phyloP scores from a whole-genome alignment of 805 yeast species.

The Pichia heedii region DNA sequence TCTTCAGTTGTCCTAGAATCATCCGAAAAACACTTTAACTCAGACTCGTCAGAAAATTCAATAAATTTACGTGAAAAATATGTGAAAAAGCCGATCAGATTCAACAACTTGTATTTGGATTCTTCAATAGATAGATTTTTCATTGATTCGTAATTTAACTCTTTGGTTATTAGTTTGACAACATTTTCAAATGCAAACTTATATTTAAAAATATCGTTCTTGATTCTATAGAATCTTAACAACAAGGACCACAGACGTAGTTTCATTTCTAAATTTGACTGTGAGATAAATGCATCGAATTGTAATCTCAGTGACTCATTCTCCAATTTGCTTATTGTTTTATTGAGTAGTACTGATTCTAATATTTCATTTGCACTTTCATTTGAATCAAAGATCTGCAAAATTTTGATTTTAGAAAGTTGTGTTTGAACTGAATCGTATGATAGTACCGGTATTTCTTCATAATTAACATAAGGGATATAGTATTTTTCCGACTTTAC shows the following conservation, averaged over 20 bases:
- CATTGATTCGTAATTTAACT: slow-evolving; percentile 24
- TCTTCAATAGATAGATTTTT: slow-evolving; percentile 19
- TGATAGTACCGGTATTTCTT: slow-evolving; percentile 49
- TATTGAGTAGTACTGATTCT: slow-evolving; percentile 16
- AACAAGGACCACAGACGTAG: slow-evolving; percentile 71
- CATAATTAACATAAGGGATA: slow-evolving; percentile 48
- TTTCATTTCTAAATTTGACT: slow-evolving; percentile 57
- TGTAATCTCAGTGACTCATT: slow-evolving; percentile 35
- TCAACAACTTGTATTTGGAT: slow-evolving; percentile 37
- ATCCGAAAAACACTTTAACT: slow-evolving; percentile 1
- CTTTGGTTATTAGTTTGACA: slow-evolving; percentile 35
- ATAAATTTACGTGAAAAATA: slow-evolving; percentile 3
- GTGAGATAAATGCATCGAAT: slow-evolving; percentile 50
- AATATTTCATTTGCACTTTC: slow-evolving; percentile 21
- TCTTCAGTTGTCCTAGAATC: not conserved
- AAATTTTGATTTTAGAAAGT: slow-evolving; percentile 61
- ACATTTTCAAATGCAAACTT: slow-evolving; percentile 44
- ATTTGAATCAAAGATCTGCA: slow-evolving; percentile 54
- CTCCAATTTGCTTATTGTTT: slow-evolving; percentile 18
- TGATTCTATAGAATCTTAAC: slow-evolving; percentile 42
- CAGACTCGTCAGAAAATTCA: not conserved
- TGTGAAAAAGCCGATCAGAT: slow-evolving; percentile 45
- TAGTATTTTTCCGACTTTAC: slow-evolving; percentile 18
- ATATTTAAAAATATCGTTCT: slow-evolving; percentile 27
- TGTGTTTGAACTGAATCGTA: slow-evolving; percentile 45